A percentile compares a stretch with the other conserved stretches of the same genome.
Evolutionary conservation across 2,329 filamentous ascomycete species (phyloP).

Genomic region (Curvularia hawaiiensis): DNA sequence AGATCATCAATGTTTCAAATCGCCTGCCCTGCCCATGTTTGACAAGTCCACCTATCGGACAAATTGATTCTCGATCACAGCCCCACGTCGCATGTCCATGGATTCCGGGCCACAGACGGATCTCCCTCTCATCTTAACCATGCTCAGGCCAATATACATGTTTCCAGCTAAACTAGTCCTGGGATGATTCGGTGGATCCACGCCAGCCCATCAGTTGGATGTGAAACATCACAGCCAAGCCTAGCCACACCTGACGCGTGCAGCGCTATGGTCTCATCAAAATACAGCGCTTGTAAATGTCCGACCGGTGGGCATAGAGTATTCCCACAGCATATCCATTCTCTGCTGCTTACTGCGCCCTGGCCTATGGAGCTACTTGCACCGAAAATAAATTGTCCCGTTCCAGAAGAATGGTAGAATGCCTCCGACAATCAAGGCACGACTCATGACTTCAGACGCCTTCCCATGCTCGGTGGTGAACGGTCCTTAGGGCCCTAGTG

Average conservation of each 20-base stretch:
- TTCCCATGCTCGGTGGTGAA: constrained; percentile 10
- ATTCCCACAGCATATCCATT: neutral
- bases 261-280: neutral
- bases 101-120: neutral
- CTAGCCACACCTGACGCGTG: constrained; percentile 1
- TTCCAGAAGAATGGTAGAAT: constrained; percentile 3
- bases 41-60: constrained; percentile 12
- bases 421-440: neutral
- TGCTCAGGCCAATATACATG: constrained; percentile 6
- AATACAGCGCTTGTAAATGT: constrained; percentile 1
- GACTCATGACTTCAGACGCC: neutral
- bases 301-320: neutral
- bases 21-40: neutral
- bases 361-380: neutral
- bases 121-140: constrained; percentile 5
- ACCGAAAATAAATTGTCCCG: neutral
- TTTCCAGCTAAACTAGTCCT: constrained; percentile 3
- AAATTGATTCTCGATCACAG: neutral
- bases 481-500: neutral
- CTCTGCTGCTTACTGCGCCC: neutral
- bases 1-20: neutral
- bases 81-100: neutral
- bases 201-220: constrained; percentile 1
- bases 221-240: constrained; percentile 10
- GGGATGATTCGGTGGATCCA: constrained; percentile 1